Conservation (phyloP, 345 rosid species). For the Brassica cretica region DNA sequence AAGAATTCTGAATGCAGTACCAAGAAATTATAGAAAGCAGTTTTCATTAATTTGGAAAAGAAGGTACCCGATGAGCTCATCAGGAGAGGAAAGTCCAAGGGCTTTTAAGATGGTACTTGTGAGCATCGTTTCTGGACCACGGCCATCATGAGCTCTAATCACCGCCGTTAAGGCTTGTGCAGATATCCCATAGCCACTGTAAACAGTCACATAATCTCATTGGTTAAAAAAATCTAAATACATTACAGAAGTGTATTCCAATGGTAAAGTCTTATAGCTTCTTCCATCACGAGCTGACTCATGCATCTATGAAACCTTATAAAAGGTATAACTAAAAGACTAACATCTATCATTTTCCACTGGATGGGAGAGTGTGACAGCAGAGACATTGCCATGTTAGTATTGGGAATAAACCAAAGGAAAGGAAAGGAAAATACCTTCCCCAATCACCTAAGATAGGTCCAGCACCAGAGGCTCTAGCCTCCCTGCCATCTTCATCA, state of each 20-base stretch:
- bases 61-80: conserved; percentile 49
- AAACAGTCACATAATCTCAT: conserved; percentile 19
- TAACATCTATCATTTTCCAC: conserved; percentile 31
- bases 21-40: not conserved
- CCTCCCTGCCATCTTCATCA: conserved; percentile 86
- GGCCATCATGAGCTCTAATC: conserved; percentile 90
- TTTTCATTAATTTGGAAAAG: conserved; percentile 20
- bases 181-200: conserved; percentile 82
- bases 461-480: conserved; percentile 93
- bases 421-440: conserved; percentile 48
- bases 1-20: conserved; percentile 10
- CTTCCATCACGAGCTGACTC: not conserved
- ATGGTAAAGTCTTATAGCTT: conserved; percentile 15
- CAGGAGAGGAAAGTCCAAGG: conserved; percentile 78
- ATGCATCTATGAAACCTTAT: conserved; percentile 2
- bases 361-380: conserved; percentile 36
- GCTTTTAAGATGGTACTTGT: conserved; percentile 58
- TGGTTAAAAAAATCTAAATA: not conserved
- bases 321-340: not conserved
- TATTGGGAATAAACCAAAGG: not conserved
- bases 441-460: conserved; percentile 98
- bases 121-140: conserved; percentile 79
- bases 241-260: not conserved
- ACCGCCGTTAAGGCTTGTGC: conserved; percentile 91
- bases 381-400: not conserved